Percentiles rank a stretch among this genome's conserved stretches.
These are phyloP conservation scores for Kockiozyma suomiensis DNA, from an alignment of 805 yeast species.

Conservation along the genomic window DNA sequence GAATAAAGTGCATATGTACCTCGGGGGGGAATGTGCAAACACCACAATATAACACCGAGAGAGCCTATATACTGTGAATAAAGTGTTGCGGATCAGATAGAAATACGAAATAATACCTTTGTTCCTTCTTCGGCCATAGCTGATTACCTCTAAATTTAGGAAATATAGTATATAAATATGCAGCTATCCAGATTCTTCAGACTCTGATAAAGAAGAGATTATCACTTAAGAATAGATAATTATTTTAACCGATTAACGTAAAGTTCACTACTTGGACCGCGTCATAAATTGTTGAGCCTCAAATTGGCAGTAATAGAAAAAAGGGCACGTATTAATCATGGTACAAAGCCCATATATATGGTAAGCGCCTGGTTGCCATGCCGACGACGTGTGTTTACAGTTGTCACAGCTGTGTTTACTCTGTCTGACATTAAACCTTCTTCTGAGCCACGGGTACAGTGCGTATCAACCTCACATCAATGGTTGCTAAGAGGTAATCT, in stretches of 20 bases:
- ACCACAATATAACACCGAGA: constrained; percentile 33
- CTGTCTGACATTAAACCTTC: neutral
- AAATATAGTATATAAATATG: no score
- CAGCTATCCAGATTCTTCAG: no score
- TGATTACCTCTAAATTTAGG: neutral
- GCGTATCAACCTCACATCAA: neutral
- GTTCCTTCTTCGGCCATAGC: constrained; percentile 12
- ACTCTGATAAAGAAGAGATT: no score
- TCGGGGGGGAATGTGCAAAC: constrained; percentile 38
- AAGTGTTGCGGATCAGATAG: neutral
- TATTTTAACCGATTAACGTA: neutral
- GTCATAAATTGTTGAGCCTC: no score
- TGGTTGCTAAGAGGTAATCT: neutral
- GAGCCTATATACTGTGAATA: constrained; percentile 7
- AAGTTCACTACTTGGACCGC: no score
- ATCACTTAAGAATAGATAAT: no score
- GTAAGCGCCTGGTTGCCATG: neutral
- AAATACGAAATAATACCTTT: constrained; percentile 1
- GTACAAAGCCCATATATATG: neutral
- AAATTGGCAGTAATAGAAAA: no score
- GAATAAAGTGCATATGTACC: constrained; percentile 1
- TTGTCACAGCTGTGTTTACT: neutral
- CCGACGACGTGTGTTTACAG: constrained; percentile 4
- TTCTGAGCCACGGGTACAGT: neutral
- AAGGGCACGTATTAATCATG: no score